These are phyloP conservation scores for Aspergillus cavernicola DNA, from an alignment of 495 filamentous ascomycete genomes.

Conservation along the genomic window DNA sequence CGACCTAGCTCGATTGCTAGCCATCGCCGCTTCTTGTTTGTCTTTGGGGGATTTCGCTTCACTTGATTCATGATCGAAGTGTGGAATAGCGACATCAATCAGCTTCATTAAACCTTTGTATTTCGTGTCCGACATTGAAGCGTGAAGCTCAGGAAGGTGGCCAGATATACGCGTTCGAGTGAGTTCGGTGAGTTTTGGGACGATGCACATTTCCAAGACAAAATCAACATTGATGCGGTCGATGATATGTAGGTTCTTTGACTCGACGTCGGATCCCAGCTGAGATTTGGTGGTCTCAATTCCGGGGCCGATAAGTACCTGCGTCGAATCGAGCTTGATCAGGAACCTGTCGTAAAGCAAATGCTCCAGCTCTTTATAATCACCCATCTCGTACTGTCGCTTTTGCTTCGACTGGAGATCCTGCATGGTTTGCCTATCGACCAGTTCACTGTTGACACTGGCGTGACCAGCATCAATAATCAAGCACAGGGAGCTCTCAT, in stretches of 20 bases:
- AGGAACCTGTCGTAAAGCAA: slow-evolving; percentile 96
- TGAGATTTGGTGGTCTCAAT: slow-evolving; percentile 88
- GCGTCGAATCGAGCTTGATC: slow-evolving; percentile 87
- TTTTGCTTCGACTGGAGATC: slow-evolving; percentile 89
- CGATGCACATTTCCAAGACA: slow-evolving; percentile 83
- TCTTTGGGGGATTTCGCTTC: slow-evolving; percentile 15
- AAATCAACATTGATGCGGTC: slow-evolving; percentile 98
- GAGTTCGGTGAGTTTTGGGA: slow-evolving; percentile 91
- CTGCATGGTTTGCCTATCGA: slow-evolving; percentile 81
- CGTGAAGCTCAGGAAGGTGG: slow-evolving; percentile 87
- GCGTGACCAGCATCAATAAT: slow-evolving; percentile 96
- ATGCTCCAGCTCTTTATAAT: slow-evolving; percentile 79
- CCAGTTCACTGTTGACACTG: slow-evolving; percentile 86
- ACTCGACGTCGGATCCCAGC: slow-evolving; percentile 62
- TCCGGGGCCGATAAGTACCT: slow-evolving; percentile 92
- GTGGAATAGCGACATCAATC: slow-evolving; percentile 91
- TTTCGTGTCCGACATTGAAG: slow-evolving; percentile 86
- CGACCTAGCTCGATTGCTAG: slow-evolving; percentile 42
- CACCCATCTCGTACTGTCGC: slow-evolving; percentile 81
- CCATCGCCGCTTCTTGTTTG: slow-evolving; percentile 28
- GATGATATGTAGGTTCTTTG: slow-evolving; percentile 80
- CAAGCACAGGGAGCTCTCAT: slow-evolving; percentile 74
- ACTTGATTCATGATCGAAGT: slow-evolving; percentile 57
- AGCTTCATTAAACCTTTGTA: slow-evolving; percentile 96
- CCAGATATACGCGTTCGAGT: slow-evolving; percentile 88